A percentile compares a stretch with the other conserved stretches of the same genome.
Evolutionary conservation across 306 rosid species (phyloP).

Genomic region (Vicia faba): DNA sequence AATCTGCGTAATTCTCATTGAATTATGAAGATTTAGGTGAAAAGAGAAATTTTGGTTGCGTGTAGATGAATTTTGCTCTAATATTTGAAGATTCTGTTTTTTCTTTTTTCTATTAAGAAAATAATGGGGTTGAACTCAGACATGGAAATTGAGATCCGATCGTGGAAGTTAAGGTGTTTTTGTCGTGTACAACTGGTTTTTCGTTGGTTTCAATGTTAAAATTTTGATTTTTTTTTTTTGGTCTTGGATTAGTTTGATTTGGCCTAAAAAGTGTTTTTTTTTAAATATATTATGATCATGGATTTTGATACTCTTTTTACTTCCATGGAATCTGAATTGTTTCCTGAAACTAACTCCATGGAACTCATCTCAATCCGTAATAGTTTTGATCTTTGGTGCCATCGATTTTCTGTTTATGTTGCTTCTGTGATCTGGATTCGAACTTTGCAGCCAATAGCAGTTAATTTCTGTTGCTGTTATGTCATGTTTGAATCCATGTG

Average conservation of each 20-base stretch:
- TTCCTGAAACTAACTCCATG: slow-evolving; percentile 33
- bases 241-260: slow-evolving; percentile 20
- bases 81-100: slow-evolving; percentile 25
- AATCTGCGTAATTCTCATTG: slow-evolving; percentile 37
- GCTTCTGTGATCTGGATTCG: slow-evolving; percentile 24
- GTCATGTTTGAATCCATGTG: slow-evolving; percentile 24
- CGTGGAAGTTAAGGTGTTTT: slow-evolving; percentile 30
- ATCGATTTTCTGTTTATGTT: slow-evolving; percentile 15
- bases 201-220: slow-evolving; percentile 20
- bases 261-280: not conserved
- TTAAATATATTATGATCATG: slow-evolving; percentile 25
- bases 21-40: slow-evolving; percentile 32
- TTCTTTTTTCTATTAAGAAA: not conserved
- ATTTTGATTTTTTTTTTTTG: not conserved
- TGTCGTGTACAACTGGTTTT: slow-evolving; percentile 23
- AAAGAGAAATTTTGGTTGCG: slow-evolving; percentile 15
- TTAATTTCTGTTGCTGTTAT: not conserved
- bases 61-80: slow-evolving; percentile 26
- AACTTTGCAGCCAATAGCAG: not conserved
- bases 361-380: slow-evolving; percentile 33
- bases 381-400: slow-evolving; percentile 27
- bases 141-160: slow-evolving; percentile 43
- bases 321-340: slow-evolving; percentile 27
- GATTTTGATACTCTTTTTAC: slow-evolving; percentile 24
- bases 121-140: slow-evolving; percentile 36